These are phyloP conservation scores for Solanum arcanum DNA, from an alignment of 257 asterid genomes.

Conservation along the genomic window DNA sequence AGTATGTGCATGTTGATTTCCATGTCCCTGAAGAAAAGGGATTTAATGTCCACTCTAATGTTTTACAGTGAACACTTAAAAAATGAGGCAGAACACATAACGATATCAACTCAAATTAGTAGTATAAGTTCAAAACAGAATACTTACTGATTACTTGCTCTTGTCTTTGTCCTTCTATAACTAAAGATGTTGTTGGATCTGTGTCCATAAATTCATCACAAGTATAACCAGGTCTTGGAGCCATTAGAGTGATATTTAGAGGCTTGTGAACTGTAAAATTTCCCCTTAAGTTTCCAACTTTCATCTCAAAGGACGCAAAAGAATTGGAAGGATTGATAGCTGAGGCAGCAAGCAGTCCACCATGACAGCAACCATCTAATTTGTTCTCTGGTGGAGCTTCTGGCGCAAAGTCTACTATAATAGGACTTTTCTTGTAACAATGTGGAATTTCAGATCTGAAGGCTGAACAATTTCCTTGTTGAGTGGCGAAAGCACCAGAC, in stretches of 20 bases:
- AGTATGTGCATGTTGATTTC: conserved; percentile 59
- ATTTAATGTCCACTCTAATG: neutral
- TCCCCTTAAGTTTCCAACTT: conserved; percentile 47
- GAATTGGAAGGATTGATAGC: conserved; percentile 37
- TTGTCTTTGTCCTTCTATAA: conserved; percentile 43
- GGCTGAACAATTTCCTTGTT: conserved; percentile 52
- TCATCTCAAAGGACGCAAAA: conserved; percentile 32
- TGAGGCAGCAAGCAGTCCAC: conserved; percentile 41
- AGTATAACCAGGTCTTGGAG: conserved; percentile 61
- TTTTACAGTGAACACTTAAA: neutral
- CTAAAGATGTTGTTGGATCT: conserved; percentile 43
- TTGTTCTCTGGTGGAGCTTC: conserved; percentile 26
- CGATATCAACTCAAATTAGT: neutral
- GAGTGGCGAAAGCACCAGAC: conserved; percentile 43
- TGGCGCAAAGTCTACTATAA: conserved; percentile 28
- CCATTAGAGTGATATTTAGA: conserved; percentile 34
- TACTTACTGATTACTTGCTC: conserved; percentile 60
- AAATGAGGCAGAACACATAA: neutral
- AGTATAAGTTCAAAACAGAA: neutral
- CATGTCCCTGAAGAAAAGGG: conserved; percentile 36
- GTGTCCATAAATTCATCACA: conserved; percentile 31
- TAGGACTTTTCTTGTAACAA: conserved; percentile 40
- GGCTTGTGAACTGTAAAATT: conserved; percentile 29
- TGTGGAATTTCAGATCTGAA: conserved; percentile 41
- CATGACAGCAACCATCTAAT: conserved; percentile 37